Evolutionary conservation across 495 filamentous ascomycete species (phyloP).

Genomic region (Penicillium bialowiezense): DNA sequence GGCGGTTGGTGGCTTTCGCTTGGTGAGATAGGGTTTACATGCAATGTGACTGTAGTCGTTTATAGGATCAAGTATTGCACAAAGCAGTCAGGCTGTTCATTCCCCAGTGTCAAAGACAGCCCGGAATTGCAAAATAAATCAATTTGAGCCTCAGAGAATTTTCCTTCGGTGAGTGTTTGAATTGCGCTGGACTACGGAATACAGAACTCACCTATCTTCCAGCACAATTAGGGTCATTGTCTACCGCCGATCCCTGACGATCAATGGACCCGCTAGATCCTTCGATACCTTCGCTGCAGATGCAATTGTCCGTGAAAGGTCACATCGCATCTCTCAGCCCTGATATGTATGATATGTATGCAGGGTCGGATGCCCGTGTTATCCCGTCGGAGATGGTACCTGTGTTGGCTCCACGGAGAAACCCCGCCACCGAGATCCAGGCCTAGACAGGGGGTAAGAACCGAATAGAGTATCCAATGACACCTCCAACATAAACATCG

Average conservation of each 20-base stretch:
- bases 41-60: not conserved
- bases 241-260: not conserved
- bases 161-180: no score
- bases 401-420: not conserved
- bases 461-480: no score
- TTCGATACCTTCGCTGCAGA: not conserved
- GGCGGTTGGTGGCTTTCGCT: conserved; percentile 17
- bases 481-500: not conserved
- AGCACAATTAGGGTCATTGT: not conserved
- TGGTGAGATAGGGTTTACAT: not conserved
- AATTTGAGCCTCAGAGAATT: no score
- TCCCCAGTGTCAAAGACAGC: no score
- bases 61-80: no score
- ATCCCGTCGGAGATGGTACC: conserved; percentile 6
- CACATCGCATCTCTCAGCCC: conserved; percentile 1
- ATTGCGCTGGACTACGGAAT: no score
- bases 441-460: no score
- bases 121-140: no score
- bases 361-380: conserved; percentile 7
- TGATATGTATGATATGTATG: not conserved
- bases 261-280: not conserved
- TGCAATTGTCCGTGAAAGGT: conserved; percentile 12
- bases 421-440: not conserved
- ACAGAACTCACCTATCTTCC: no score
- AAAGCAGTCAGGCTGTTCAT: no score